Evolutionary conservation across 805 yeast genomes (phyloP), one percentile per base, ranked within the genome.

Genomic region (Yarrowia sp.): DNA sequence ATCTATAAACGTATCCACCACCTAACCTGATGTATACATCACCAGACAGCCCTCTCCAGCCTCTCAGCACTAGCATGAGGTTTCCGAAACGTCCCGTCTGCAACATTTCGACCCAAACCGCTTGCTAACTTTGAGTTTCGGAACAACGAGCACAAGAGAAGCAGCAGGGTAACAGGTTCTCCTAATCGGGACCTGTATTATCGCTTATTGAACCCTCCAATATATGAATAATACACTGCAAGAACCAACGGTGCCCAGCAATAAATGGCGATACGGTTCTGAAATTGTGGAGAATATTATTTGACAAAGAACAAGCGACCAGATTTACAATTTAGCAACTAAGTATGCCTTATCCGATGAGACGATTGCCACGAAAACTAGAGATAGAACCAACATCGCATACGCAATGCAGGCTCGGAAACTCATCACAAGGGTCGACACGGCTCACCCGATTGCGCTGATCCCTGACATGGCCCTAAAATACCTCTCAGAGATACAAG

Each of bases 361-460:
- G 17, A 18, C 8, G 57, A 35, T 36, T 48, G 42, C 33, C 57
- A 7, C 14, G 33, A 32, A 14, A 36, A 36, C 18, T 33, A 51
- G 43, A 36, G 43, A 51, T 51, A 36, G 58, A 51, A 51, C 33
- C 57, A 18, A 36, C 58, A 13, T 22, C 58, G 58, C 58, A 51
- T 51, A 36, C 58, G 43, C 58, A 14, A 51, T 51, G 58, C 58
- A 36, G 43, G 35, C 42, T 4, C 11, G 8, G 39, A 50, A 35
- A 13, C 15, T 4, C 35, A 17, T 35, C 42, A 35, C 42, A 35
- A 33, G 57, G 42, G 39, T 13, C 1, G 15, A 50, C 42, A 50
- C 42, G 42, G 57, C 58, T 36, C 35, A 51, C 43, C 43, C 58
- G 58, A 51, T 36, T 13, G 43, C 14, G 58, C 58, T 51, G 58